These are phyloP conservation scores for Cardamine chenopodiifolia DNA, from an alignment of 345 rosid species.

Conservation along the genomic window DNA sequence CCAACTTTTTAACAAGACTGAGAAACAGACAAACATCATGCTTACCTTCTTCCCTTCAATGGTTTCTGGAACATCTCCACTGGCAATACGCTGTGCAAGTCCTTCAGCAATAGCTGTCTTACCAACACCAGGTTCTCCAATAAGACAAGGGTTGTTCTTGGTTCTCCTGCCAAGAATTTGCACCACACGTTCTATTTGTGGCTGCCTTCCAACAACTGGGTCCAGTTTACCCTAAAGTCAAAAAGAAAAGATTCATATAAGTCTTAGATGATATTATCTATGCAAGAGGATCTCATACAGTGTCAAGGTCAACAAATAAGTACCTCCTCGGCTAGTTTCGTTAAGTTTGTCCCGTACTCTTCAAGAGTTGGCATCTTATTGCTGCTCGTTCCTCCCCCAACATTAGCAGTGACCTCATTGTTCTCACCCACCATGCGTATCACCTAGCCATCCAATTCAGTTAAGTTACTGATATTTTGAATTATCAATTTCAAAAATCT, in stretches of 20 bases:
- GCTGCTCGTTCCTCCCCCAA: conserved; percentile 77
- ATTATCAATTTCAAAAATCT: neutral
- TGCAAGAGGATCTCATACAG: neutral
- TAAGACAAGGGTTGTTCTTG: conserved; percentile 95
- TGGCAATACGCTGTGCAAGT: conserved; percentile 92
- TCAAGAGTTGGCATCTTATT: conserved; percentile 99
- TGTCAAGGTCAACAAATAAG: conserved; percentile 13
- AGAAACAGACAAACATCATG: neutral
- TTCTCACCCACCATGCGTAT: conserved; percentile 99
- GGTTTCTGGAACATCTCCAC: conserved; percentile 97
- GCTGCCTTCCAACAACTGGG: conserved; percentile 99
- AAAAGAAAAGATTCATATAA: conserved; percentile 10
- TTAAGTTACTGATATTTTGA: neutral
- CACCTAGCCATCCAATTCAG: conserved; percentile 57
- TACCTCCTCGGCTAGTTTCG: conserved; percentile 98
- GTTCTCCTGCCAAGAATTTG: conserved; percentile 98
- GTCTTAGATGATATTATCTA: neutral
- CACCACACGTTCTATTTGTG: conserved; percentile 91
- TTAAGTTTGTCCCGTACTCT: conserved; percentile 96
- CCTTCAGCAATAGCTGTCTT: conserved; percentile 99
- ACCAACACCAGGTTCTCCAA: conserved; percentile 99
- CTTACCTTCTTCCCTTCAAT: conserved; percentile 94
- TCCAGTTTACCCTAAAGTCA: conserved; percentile 84
- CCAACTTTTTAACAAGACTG: conserved; percentile 11
- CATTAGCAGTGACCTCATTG: conserved; percentile 79